Evolutionary conservation across 805 yeast genomes (phyloP).

Genomic region (Saccharomycopsis schoenii): DNA sequence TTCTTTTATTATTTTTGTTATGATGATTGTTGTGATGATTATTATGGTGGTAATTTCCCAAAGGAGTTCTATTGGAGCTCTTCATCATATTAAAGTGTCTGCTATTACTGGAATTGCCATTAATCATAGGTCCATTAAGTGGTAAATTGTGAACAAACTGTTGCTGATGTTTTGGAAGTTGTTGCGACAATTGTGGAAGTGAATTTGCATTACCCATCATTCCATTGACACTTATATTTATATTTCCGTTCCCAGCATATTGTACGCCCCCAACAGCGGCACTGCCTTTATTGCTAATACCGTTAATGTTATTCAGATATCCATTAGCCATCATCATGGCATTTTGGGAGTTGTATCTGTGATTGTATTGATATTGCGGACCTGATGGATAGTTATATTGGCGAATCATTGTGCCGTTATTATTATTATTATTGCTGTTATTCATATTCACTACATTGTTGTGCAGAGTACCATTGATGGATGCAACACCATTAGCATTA

Average conservation of each 20-base stretch:
- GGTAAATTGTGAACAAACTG: not conserved
- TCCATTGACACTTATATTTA: not conserved
- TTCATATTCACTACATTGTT: not conserved
- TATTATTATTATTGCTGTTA: not conserved
- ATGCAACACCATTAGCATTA: not conserved
- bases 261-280: not conserved
- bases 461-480: not conserved
- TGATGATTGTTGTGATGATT: not conserved
- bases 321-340: not conserved
- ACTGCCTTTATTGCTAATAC: not conserved
- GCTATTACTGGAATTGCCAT: not conserved
- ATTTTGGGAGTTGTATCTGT: not conserved
- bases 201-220: not conserved
- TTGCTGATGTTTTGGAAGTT: not conserved
- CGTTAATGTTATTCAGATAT: not conserved
- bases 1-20: slow-evolving; percentile 7
- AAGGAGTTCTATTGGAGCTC: slow-evolving; percentile 1
- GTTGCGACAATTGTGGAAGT: not conserved
- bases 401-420: not conserved
- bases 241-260: not conserved
- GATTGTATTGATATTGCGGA: not conserved
- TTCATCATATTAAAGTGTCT: not conserved
- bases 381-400: not conserved
- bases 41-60: not conserved
- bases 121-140: not conserved